A percentile compares a stretch with the other conserved stretches of the same genome.
Conservation (phyloP, 345 rosid species). For the Isatis tinctoria region DNA sequence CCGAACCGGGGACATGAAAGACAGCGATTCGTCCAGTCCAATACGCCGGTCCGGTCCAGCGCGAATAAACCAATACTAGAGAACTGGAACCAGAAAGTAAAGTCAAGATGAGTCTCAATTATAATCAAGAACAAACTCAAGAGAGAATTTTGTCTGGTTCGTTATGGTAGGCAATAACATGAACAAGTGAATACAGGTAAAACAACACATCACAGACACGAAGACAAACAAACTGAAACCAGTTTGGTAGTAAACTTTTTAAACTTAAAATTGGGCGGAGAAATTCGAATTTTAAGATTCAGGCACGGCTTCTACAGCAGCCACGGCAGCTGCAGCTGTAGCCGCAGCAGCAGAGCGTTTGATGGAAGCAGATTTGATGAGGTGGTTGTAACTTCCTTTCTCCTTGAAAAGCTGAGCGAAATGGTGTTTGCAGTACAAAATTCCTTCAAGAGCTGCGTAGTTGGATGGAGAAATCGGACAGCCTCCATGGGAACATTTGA, state of each 20-base stretch:
- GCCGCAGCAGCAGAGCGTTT: slow-evolving; percentile 62
- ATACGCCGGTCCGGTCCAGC: not conserved
- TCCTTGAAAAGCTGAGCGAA: slow-evolving; percentile 97
- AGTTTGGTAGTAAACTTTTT: not conserved
- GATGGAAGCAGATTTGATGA: slow-evolving; percentile 74
- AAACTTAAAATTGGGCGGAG: not conserved
- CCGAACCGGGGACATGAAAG: not conserved
- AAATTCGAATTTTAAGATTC: slow-evolving; percentile 42
- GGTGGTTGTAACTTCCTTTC: slow-evolving; percentile 96
- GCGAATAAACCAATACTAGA: not conserved
- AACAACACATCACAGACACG: not conserved
- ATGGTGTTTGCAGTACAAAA: slow-evolving; percentile 92
- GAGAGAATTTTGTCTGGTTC: not conserved
- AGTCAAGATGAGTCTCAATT: not conserved
- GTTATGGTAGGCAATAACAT: slow-evolving; percentile 5
- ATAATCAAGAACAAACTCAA: not conserved
- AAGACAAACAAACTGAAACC: not conserved
- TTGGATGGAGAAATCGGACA: slow-evolving; percentile 87
- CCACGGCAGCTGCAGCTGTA: slow-evolving; percentile 62
- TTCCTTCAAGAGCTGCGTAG: slow-evolving; percentile 96
- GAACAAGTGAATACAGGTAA: not conserved
- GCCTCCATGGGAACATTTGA: slow-evolving; percentile 97
- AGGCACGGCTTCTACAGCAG: slow-evolving; percentile 56
- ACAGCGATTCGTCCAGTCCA: not conserved
- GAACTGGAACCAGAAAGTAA: not conserved